Conservation (phyloP, 2,329 filamentous ascomycete genomes). For the Xylaria sp. region DNA sequence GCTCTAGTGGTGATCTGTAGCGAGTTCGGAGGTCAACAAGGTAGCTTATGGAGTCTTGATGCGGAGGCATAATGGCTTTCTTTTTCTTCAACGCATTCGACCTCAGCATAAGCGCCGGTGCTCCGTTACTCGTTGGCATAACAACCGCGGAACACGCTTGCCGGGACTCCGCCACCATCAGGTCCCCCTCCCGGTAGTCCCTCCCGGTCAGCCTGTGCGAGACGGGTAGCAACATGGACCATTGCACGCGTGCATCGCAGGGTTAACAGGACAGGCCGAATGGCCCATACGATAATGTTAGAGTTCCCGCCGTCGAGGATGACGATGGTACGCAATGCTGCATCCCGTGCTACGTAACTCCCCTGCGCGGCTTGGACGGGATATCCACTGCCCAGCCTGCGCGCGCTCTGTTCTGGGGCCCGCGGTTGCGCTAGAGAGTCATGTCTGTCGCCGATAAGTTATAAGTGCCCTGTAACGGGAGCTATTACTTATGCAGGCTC, state of each 20-base stretch:
- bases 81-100: too few relatives aligned
- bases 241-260: too few relatives aligned
- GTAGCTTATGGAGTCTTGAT: too few relatives aligned
- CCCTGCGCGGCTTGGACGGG: too few relatives aligned
- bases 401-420: too few relatives aligned
- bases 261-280: neutral
- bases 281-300: neutral
- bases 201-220: neutral
- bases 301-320: neutral
- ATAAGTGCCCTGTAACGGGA: neutral
- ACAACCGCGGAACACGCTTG: neutral
- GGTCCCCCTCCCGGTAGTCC: neutral
- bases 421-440: neutral
- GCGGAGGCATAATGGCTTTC: too few relatives aligned
- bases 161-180: neutral
- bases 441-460: neutral
- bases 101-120: too few relatives aligned
- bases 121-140: too few relatives aligned
- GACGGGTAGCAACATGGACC: neutral
- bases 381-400: too few relatives aligned
- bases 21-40: too few relatives aligned
- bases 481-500: neutral
- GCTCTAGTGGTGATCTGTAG: too few relatives aligned
- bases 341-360: neutral
- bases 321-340: neutral